These are phyloP conservation scores for Hemileia vastatrix DNA, from an alignment of 1,284 basidiomycete genomes.

Conservation along the genomic window DNA sequence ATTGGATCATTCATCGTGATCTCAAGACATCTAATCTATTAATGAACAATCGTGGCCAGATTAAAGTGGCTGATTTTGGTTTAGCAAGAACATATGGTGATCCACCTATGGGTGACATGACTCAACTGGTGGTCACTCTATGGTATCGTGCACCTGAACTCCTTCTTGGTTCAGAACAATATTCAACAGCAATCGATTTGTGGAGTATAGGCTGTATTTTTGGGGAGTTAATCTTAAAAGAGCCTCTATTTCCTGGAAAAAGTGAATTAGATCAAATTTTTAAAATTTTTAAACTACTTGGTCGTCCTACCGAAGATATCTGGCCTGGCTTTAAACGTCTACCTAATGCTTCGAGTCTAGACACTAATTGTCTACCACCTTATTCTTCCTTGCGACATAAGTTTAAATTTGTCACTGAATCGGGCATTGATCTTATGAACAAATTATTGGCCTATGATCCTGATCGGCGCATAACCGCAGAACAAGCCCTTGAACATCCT, in stretches of 20 bases:
- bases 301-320: conserved; percentile 67
- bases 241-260: conserved; percentile 91
- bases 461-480: conserved; percentile 67
- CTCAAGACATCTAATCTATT: conserved; percentile 94
- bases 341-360: conserved; percentile 68
- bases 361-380: conserved; percentile 48
- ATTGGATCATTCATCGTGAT: conserved; percentile 97
- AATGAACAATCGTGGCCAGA: conserved; percentile 96
- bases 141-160: conserved; percentile 98
- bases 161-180: conserved; percentile 87
- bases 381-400: conserved; percentile 49
- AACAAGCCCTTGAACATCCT: conserved; percentile 76
- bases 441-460: conserved; percentile 82
- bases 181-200: conserved; percentile 93
- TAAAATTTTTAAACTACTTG: conserved; percentile 75
- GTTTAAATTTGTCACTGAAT: conserved; percentile 69
- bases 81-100: conserved; percentile 91
- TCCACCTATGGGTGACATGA: conserved; percentile 88
- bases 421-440: conserved; percentile 75
- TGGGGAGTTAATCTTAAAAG: conserved; percentile 83
- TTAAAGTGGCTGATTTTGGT: conserved; percentile 98
- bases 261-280: conserved; percentile 79
- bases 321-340: conserved; percentile 77
- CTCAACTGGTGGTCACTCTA: conserved; percentile 90
- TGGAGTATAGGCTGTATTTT: conserved; percentile 99